Conservation (phyloP, 371 early-diverging fungal species). For the Syncephalastrum racemosum region DNA sequence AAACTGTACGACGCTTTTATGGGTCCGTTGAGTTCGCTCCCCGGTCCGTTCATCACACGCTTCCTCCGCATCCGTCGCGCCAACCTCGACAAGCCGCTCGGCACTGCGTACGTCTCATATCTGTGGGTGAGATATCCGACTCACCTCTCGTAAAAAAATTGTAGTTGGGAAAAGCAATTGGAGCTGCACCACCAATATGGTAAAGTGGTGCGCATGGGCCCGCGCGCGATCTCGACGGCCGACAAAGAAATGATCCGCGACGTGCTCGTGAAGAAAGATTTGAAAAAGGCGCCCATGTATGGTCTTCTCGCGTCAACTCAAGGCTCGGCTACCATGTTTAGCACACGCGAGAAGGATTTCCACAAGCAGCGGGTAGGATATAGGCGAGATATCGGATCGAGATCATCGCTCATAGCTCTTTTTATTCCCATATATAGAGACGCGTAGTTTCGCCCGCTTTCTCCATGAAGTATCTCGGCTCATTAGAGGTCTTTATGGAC, state of each 20-base stretch:
- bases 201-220: slow-evolving; percentile 19
- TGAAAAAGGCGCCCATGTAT: slow-evolving; percentile 15
- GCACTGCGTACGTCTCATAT: slow-evolving; percentile 21
- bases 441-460: slow-evolving; percentile 48
- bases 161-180: slow-evolving; percentile 9
- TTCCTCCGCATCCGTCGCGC: slow-evolving; percentile 7
- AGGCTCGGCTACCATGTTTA: slow-evolving; percentile 21
- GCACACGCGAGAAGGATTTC: slow-evolving; percentile 24
- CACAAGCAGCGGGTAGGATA: slow-evolving; percentile 33
- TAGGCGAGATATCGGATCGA: neutral
- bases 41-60: slow-evolving; percentile 29
- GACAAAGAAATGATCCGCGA: slow-evolving; percentile 32
- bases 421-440: slow-evolving; percentile 23
- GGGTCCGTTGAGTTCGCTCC: slow-evolving; percentile 26
- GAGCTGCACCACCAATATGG: slow-evolving; percentile 24
- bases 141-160: neutral
- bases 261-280: slow-evolving; percentile 19
- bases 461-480: slow-evolving; percentile 35
- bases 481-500: slow-evolving; percentile 38
- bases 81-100: slow-evolving; percentile 19
- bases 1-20: slow-evolving; percentile 33
- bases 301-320: slow-evolving; percentile 8
- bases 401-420: neutral
- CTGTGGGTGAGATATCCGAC: neutral
- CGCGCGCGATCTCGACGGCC: slow-evolving; percentile 11